Evolutionary conservation across 2,329 filamentous ascomycete species (phyloP).

Genomic region (Didymella glomerata): DNA sequence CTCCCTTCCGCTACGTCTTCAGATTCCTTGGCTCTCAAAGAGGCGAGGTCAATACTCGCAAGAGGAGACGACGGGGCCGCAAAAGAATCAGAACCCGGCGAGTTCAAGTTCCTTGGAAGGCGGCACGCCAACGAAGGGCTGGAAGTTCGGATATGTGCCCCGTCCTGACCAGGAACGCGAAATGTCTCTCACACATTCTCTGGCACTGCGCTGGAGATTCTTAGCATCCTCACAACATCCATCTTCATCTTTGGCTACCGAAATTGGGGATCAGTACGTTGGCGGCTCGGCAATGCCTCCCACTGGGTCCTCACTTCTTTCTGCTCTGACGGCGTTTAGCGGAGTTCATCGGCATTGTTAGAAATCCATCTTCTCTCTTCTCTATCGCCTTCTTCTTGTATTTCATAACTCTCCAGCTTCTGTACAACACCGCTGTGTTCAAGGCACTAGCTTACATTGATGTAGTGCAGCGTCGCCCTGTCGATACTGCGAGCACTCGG

Average conservation of each 20-base stretch:
- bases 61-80: not conserved
- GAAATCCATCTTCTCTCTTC: not conserved
- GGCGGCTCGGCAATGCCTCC: not conserved
- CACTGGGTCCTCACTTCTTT: not conserved
- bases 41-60: not conserved
- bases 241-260: not conserved
- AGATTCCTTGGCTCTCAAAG: not conserved
- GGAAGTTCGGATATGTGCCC: not conserved
- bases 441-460: too few relatives aligned
- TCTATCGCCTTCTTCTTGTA: not conserved
- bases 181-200: too few relatives aligned
- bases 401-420: too few relatives aligned
- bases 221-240: not conserved
- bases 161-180: too few relatives aligned
- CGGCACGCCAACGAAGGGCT: not conserved
- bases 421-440: not conserved
- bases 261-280: not conserved
- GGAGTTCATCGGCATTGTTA: conserved; percentile 3
- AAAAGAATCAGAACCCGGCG: too few relatives aligned
- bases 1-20: not conserved
- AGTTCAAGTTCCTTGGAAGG: too few relatives aligned
- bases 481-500: too few relatives aligned
- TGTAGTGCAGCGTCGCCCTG: too few relatives aligned
- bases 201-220: too few relatives aligned
- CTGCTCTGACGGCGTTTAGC: conserved; percentile 4